phyloP scores from a whole-genome alignment of 1,284 basidiomycete genomes.

The Sanguinoderma infundibulare region DNA sequence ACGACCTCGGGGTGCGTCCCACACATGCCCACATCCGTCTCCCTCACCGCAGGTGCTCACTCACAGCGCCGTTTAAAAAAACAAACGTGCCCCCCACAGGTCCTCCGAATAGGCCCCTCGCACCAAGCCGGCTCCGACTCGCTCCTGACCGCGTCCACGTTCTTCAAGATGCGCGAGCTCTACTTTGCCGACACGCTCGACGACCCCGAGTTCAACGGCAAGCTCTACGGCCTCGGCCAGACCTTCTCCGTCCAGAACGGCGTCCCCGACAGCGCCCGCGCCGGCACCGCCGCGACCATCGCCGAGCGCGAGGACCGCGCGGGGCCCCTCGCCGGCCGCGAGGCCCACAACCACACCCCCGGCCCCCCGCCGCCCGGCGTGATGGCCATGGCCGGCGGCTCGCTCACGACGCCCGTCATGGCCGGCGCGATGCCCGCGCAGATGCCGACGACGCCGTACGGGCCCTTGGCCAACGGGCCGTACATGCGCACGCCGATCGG shows the following conservation, averaged over 20 bases:
- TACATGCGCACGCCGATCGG: constrained; percentile 69
- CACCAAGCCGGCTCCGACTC: constrained; percentile 98
- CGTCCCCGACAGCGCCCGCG: constrained; percentile 60
- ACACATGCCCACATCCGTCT: constrained; percentile 13
- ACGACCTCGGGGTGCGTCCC: constrained; percentile 80
- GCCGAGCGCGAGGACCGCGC: constrained; percentile 77
- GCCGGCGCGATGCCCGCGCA: constrained; percentile 41
- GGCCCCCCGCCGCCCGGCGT: constrained; percentile 41
- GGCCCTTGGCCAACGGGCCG: constrained; percentile 63
- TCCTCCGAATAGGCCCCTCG: constrained; percentile 88
- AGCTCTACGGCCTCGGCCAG: constrained; percentile 78
- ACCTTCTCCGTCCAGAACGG: constrained; percentile 72
- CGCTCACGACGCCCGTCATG: constrained; percentile 47
- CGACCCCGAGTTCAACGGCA: constrained; percentile 76
- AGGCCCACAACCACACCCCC: constrained; percentile 59
- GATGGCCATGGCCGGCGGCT: constrained; percentile 47
- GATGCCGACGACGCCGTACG: constrained; percentile 57
- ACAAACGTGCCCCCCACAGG: constrained; percentile 50
- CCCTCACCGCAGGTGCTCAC: constrained; percentile 1
- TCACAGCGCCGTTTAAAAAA: too few relatives aligned
- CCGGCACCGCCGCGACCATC: constrained; percentile 67
- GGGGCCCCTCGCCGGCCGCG: constrained; percentile 43
- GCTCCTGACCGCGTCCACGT: constrained; percentile 89
- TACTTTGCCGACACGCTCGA: constrained; percentile 92
- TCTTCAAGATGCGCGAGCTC: constrained; percentile 93